Evolutionary conservation across 257 asterid species (phyloP), one percentile per base, ranked within the genome.

Genomic region (Capsicum rhomboideum): DNA sequence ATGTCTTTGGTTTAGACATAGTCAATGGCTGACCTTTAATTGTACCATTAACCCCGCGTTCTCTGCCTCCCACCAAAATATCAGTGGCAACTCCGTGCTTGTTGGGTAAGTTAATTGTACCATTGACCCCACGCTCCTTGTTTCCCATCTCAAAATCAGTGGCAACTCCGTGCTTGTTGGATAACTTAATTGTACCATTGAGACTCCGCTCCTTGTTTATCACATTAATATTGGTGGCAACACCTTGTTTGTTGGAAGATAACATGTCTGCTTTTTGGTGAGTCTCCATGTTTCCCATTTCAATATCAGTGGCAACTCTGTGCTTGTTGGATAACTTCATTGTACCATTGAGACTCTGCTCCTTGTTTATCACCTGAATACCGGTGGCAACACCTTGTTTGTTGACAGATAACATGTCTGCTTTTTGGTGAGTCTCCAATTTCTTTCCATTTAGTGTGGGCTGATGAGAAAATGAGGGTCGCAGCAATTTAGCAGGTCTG

Each of bases 371-470:
- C 83, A 84, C 63, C 83, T 79, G 37, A 82, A 81, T 82, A 54
- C 66, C 75, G 84, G 74, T 69, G 18, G 88, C 88, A 84, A 46
- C 37, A 69, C 86, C 83, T 37, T 83, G 88, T 55, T 81, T 87
- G 75, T 86, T 90, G 52, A 85, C 71, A 54, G 90, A 61, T 68
- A 90, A 34, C 86, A 85, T 34, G 29, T 63, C 64, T 44, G 90
- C 87, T 44, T 85, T 84, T 75, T 80, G 91, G 64, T 16, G 53
- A 78, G 83, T 79, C 66, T 90, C 95, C 37, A 82, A 78, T 87
- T 88, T 90, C 85, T 84, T 90, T 82, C 94, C 96, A 86, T 93
- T 92, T 84, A 88, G 92, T 50, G 82, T 42, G 75, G 85, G 83
- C 40, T 84, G 90, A 67, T 85, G 91, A 61, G 88, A 85, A 82